Evolutionary conservation across 768 basidiomycete genomes (phyloP).

Genomic region (Neoboletus magnificus): DNA sequence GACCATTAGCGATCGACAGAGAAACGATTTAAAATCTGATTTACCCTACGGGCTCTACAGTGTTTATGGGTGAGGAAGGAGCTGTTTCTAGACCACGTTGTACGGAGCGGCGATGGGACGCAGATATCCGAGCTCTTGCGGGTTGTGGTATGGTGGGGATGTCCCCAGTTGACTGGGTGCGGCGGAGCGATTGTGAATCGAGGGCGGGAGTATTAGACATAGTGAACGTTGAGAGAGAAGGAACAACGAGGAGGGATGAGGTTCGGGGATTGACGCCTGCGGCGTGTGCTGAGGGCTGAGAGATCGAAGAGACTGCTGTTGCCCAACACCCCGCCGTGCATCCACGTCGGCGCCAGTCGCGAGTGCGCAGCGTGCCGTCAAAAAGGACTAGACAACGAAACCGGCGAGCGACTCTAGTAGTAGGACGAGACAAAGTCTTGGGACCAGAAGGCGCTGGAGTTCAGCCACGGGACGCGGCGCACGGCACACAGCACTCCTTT

Average conservation of each 20-base stretch:
- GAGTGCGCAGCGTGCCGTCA: constrained; percentile 9
- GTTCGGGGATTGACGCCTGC: constrained; percentile 29
- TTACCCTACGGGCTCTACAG: constrained; percentile 18
- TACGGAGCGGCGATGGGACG: constrained; percentile 26
- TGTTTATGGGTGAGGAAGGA: constrained; percentile 19
- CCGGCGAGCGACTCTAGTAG: background rate
- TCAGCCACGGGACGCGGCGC: background rate
- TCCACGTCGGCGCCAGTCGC: constrained; percentile 20
- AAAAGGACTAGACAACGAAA: background rate
- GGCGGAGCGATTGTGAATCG: constrained; percentile 33
- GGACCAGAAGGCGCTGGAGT: constrained; percentile 1
- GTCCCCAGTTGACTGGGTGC: constrained; percentile 36
- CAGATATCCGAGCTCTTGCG: constrained; percentile 28
- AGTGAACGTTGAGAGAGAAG: constrained; percentile 19
- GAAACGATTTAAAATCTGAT: constrained; percentile 4
- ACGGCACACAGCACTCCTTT: constrained; percentile 7
- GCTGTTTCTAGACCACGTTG: constrained; percentile 22
- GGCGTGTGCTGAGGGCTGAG: constrained; percentile 22
- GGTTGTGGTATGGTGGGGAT: constrained; percentile 27
- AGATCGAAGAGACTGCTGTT: constrained; percentile 14
- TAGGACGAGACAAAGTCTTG: constrained; percentile 15
- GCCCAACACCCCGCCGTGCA: constrained; percentile 14
- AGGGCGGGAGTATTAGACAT: constrained; percentile 26
- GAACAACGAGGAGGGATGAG: constrained; percentile 9
- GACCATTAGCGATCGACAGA: constrained; percentile 18